Conservation (phyloP, 2,329 filamentous ascomycete species). For the Leptographium lundbergii region DNA sequence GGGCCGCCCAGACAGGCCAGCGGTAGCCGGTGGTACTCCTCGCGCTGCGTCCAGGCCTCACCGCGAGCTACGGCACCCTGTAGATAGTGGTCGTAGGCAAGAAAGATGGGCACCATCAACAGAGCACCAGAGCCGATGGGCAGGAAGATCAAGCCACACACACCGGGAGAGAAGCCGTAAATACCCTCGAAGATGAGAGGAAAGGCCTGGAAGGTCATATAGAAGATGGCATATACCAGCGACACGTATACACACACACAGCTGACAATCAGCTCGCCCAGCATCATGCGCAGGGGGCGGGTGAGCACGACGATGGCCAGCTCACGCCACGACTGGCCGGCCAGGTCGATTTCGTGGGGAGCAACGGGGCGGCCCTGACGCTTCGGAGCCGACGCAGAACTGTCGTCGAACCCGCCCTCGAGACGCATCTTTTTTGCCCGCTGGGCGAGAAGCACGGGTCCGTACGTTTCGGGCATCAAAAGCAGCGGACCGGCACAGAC, state of each 20-base stretch:
- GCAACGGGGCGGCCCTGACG: constrained; percentile 36
- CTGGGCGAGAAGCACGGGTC: constrained; percentile 41
- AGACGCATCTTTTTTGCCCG: constrained; percentile 46
- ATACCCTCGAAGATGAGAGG: constrained; percentile 53
- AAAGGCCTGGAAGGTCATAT: constrained; percentile 68
- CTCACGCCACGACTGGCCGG: constrained; percentile 32
- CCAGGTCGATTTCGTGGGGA: constrained; percentile 49
- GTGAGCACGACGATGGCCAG: constrained; percentile 58
- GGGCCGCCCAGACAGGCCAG: constrained; percentile 60
- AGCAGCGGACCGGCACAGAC: constrained; percentile 28
- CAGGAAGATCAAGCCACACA: constrained; percentile 55
- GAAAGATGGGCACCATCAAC: constrained; percentile 47
- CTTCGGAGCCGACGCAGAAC: constrained; percentile 14
- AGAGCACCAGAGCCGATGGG: constrained; percentile 53
- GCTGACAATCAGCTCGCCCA: constrained; percentile 60
- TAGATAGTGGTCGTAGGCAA: constrained; percentile 51
- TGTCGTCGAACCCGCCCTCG: too few relatives aligned
- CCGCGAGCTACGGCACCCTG: constrained; percentile 33
- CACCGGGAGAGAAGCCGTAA: constrained; percentile 51
- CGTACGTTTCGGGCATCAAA: constrained; percentile 52
- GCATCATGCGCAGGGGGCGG: constrained; percentile 58
- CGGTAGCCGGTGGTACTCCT: constrained; percentile 58
- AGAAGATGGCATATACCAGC: constrained; percentile 52
- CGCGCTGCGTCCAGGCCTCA: constrained; percentile 44
- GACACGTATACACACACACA: constrained; percentile 59